phyloP scores from a whole-genome alignment of 169 alveolate genomes.

The Plasmodium ovale region DNA sequence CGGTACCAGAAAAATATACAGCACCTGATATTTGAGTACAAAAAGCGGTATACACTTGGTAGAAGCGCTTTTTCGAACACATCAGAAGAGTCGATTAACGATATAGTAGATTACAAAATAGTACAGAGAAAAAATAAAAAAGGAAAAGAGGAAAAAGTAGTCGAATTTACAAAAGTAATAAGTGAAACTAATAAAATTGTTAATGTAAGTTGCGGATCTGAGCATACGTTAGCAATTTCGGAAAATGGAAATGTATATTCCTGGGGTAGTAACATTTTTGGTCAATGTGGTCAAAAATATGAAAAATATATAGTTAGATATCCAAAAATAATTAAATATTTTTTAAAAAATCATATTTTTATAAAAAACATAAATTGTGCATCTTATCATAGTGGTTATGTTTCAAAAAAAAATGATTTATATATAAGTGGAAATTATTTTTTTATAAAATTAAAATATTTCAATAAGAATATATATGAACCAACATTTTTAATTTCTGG shows the following conservation, averaged over 20 bases:
- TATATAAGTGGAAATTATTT: constrained; percentile 79
- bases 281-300: constrained; percentile 73
- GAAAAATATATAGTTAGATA: constrained; percentile 66
- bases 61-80: neutral
- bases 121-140: constrained; percentile 30
- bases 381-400: constrained; percentile 75
- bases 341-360: constrained; percentile 58
- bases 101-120: constrained; percentile 54
- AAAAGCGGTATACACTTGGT: constrained; percentile 25
- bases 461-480: constrained; percentile 74
- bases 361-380: constrained; percentile 70
- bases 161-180: constrained; percentile 68
- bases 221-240: constrained; percentile 82
- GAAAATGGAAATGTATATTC: constrained; percentile 85
- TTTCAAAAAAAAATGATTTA: constrained; percentile 45
- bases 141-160: constrained; percentile 50
- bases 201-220: constrained; percentile 76
- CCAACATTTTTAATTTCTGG: constrained; percentile 79
- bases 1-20: constrained; percentile 22
- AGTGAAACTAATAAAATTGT: constrained; percentile 75
- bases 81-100: constrained; percentile 11
- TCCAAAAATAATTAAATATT: constrained; percentile 67
- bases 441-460: constrained; percentile 77
- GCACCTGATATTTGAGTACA: constrained; percentile 55
- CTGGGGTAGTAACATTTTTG: constrained; percentile 82